Evolutionary conservation across 2,329 filamentous ascomycete species (phyloP), one percentile per base, ranked within the genome.

Genomic region (Lanzia echinophila): DNA sequence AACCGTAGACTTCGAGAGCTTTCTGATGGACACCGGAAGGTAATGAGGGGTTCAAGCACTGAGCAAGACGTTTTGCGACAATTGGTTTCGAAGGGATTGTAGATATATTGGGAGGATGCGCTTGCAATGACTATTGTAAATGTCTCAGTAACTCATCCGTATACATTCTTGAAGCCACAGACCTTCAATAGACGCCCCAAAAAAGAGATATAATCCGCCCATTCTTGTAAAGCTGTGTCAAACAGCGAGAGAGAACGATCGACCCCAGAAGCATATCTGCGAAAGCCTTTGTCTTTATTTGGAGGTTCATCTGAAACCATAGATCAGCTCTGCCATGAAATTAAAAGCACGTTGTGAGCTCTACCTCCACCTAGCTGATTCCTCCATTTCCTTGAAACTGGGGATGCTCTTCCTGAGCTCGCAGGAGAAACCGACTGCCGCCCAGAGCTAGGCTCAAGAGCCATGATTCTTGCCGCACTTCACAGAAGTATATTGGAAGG

Each of bases 161-260:
- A 55, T 31, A 34, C 36, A 22, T 44, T 57, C 49, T 54, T 17
- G 32, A 56, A 38, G 17, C 24, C 58, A 60, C 67, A 63, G 69
- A 91, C 89, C 82, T 96, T 97, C 58, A 96, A 77, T 47, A 99
- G 77, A 58, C 90, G 84, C 68, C 88, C 95, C 53, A 99, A 75
- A 69, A 97, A 99, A 17, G 92, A 96, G 66, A 99, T 99, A 69
- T 99, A 99, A 73, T 99, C 94, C 47, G 95, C 94, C 94, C 94
- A 99, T 82, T 99, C 94, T 72, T 97, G 90, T 62, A 96, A 78
- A 31, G 90, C 84, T 15, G 89, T 91, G 68, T 99, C 94, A 74
- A 96, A 99, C 33, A 96, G 78, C 44, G 87, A 82, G 58, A 99
- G 79, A 33, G 90, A 88, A 69, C 90, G 83, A 67, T 97, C 92